A percentile compares a stretch with the other conserved stretches of the same genome.
phyloP scores from a whole-genome alignment of 176 grass and related monocot species.

The Triticum urartu region DNA sequence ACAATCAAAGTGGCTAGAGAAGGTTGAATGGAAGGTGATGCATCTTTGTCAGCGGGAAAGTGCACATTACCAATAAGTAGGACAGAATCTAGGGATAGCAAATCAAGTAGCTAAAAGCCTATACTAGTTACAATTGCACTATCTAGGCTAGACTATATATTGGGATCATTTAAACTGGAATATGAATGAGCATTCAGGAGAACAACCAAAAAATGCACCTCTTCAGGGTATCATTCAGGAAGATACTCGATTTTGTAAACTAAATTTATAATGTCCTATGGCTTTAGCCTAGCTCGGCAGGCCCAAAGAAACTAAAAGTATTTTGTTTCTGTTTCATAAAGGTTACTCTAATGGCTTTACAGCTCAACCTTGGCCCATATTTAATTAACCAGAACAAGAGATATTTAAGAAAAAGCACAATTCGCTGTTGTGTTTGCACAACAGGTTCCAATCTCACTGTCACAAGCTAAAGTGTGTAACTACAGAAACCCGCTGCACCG shows the following conservation, averaged over 20 bases:
- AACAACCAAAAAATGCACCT: not conserved
- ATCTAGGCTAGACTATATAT: not conserved
- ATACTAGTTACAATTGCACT: not conserved
- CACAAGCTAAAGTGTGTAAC: not conserved
- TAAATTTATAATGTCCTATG: not conserved
- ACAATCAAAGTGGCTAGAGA: conserved; percentile 1
- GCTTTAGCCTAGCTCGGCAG: not conserved
- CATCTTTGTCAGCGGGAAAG: not conserved
- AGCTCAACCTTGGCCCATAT: not conserved
- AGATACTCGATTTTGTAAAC: not conserved
- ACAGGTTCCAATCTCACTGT: not conserved
- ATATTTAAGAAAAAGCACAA: not conserved
- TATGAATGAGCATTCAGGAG: not conserved
- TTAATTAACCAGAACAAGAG: conserved; percentile 14
- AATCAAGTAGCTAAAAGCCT: conserved; percentile 16
- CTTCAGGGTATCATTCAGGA: not conserved
- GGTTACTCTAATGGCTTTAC: not conserved
- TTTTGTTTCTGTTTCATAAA: conserved; percentile 3
- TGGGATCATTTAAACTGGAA: not conserved
- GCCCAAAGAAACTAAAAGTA: not conserved
- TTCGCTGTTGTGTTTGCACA: not conserved
- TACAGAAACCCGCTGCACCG: not conserved
- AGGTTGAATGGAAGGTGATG: conserved; percentile 2
- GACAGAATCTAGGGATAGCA: conserved; percentile 3
- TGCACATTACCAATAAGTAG: not conserved